Evolutionary conservation across 2,329 filamentous ascomycete species (phyloP), one percentile per base, ranked within the genome.

Genomic region (Aspergillus intermedius): DNA sequence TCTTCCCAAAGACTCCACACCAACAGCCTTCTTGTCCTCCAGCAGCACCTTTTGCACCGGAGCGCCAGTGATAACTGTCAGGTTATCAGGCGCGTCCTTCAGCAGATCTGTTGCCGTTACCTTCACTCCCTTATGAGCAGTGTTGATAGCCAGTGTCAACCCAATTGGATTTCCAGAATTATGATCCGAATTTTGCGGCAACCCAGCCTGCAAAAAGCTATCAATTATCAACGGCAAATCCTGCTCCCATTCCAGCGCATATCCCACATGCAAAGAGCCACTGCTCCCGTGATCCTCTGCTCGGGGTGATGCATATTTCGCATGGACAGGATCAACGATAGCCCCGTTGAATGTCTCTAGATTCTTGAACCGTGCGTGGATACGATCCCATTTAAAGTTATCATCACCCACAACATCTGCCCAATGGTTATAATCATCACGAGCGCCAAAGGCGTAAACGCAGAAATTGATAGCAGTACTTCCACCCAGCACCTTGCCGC

Each of bases 381-480:
- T 77, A 40, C 71, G 66, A 2, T 75, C 64, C 82, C 81, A 86
- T 2, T 57, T 54, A 61, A 77, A 86, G 0, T 66, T 60, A 4
- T 80, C 73, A 53, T 86, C 82, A 0, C 66, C 79, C 0, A 80
- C 76, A 2, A 77, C 52, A 0, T 70, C 65, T 1, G 80, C 80
- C 80, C 82, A 84, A 46, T 79, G 73, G 23, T 86, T 74, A 51
- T 81, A 85, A 53, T 86, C 83, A 45, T 80, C 79, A 1, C 70
- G 67, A 1, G 79, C 74, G 2, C 83, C 83, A 22, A 77, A 55
- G 3, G 72, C 76, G 60, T 72, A 83, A 12, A 77, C 73, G 13
- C 74, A 72, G 49, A 80, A 81, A 58, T 81, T 81, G 54, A 80
- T 76, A 6, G 76, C 74, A 46, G 68, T 75, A 3, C 71, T 74